Evolutionary conservation across 768 basidiomycete genomes (phyloP), one percentile per base, ranked within the genome.

Genomic region (Auriscalpium vulgare): DNA sequence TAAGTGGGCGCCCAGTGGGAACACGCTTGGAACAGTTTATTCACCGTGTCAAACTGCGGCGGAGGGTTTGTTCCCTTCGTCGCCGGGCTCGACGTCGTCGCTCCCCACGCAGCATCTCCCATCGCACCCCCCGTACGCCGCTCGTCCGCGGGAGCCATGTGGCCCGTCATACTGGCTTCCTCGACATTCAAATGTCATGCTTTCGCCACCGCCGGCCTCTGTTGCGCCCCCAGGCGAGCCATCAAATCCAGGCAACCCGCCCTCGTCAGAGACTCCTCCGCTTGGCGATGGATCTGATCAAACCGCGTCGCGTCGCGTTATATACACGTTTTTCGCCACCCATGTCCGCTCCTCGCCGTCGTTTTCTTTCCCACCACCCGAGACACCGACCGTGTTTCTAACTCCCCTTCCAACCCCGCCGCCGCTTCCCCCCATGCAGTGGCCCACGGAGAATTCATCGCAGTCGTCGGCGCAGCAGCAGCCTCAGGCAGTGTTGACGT

Each of bases 11-110:
- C 48, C 2, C 58, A 85, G 84, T 58, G 85, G 85, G 0, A 87
- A 85, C 56, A 71, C 81, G 4, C 71, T 87, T 10, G 85, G 85
- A 29, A 83, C 78, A 6, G 75, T 83, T 34, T 84, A 80, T 62
- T 75, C 75, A 37, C 83, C 82, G 1, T 85, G 85, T 61, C 76
- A 77, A 62, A 77, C 77, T 19, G 81, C 83, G 1, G 75, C 75
- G 11, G 77, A 78, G 44, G 74, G 75, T 47, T 66, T 79, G 38
- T 81, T 83, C 63, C 65, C 75, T 10, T 62, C 71, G 47, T 68
- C 74, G 21, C 21, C 21, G 21, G 21, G 21, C 21, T 21, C 21
- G 21, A 21, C 21, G 8, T 78, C 79, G 34, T 70, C 77, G 5
- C 71, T 71, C 37, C 64, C 65, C 35, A 73, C 72, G 2, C 59